Percentiles rank a stretch among this genome's conserved stretches.
phyloP scores from a whole-genome alignment of 2,329 filamentous ascomycete species.

The Penicillium janthinellum region DNA sequence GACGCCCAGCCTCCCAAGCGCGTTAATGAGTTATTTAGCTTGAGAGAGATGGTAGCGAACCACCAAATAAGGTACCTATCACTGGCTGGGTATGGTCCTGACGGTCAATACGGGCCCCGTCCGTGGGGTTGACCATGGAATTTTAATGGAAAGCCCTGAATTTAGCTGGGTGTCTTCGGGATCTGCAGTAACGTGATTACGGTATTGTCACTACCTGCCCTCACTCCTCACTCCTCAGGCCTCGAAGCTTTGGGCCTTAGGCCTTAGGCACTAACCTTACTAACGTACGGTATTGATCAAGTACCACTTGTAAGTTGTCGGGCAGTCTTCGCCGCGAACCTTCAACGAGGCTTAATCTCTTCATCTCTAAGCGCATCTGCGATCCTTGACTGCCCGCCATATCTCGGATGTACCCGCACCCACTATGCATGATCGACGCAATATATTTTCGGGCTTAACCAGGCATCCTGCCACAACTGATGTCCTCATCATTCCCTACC shows the following conservation, averaged over 20 bases:
- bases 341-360: not conserved
- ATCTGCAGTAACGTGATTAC: not conserved
- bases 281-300: too few relatives aligned
- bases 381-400: not conserved
- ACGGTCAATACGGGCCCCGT: not conserved
- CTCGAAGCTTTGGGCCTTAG: not conserved
- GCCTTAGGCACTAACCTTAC: too few relatives aligned
- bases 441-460: not conserved
- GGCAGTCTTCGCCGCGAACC: not conserved
- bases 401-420: not conserved
- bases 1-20: slow-evolving; percentile 17
- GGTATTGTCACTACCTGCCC: not conserved
- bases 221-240: not conserved
- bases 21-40: not conserved
- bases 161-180: not conserved
- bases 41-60: not conserved
- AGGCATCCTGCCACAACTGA: not conserved
- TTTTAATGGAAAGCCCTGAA: not conserved
- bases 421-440: not conserved
- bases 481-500: too few relatives aligned
- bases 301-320: too few relatives aligned
- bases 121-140: not conserved
- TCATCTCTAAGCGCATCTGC: not conserved
- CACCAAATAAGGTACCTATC: not conserved
- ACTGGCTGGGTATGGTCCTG: not conserved